Evolutionary conservation across 2,329 filamentous ascomycete species (phyloP).

Genomic region (Fusarium staphyleae): DNA sequence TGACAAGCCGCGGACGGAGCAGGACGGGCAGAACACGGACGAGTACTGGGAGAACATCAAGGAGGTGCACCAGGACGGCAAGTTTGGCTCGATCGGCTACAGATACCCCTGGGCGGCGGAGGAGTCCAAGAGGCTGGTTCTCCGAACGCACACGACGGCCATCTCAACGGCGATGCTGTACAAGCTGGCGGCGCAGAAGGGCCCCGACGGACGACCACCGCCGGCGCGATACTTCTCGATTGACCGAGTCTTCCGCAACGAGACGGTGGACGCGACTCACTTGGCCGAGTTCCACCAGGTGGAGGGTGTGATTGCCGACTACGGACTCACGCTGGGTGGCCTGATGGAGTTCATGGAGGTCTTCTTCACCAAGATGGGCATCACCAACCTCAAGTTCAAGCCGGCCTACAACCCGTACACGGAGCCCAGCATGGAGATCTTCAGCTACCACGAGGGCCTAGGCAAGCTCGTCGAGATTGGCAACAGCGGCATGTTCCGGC

Average conservation of each 20-base stretch:
- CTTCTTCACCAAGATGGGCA: slow-evolving; percentile 97
- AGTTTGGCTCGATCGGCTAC: slow-evolving; percentile 95
- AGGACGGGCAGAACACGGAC: slow-evolving; percentile 73
- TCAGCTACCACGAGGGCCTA: slow-evolving; percentile 89
- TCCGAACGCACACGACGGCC: slow-evolving; percentile 95
- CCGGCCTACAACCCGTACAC: slow-evolving; percentile 96
- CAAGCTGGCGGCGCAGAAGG: slow-evolving; percentile 82
- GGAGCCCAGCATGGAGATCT: slow-evolving; percentile 98
- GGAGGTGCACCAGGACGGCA: slow-evolving; percentile 87
- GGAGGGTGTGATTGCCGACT: slow-evolving; percentile 98
- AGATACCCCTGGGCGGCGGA: slow-evolving; percentile 91
- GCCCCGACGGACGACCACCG: slow-evolving; percentile 69
- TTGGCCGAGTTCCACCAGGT: slow-evolving; percentile 98
- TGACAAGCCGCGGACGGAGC: slow-evolving; percentile 68
- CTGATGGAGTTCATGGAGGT: slow-evolving; percentile 92
- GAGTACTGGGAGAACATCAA: slow-evolving; percentile 88
- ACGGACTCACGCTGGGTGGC: slow-evolving; percentile 88
- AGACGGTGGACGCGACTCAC: slow-evolving; percentile 96
- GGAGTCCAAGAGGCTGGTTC: slow-evolving; percentile 84
- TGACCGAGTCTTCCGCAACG: slow-evolving; percentile 97
- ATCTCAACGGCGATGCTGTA: slow-evolving; percentile 91
- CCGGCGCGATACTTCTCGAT: slow-evolving; percentile 97
- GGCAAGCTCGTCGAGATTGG: slow-evolving; percentile 96
- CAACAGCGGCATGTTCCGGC: slow-evolving; percentile 98
- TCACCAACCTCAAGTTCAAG: slow-evolving; percentile 87